Base-by-base conservation (phyloP, 352 stramenopile genomes). In the Globisporangium canariense region DNA sequence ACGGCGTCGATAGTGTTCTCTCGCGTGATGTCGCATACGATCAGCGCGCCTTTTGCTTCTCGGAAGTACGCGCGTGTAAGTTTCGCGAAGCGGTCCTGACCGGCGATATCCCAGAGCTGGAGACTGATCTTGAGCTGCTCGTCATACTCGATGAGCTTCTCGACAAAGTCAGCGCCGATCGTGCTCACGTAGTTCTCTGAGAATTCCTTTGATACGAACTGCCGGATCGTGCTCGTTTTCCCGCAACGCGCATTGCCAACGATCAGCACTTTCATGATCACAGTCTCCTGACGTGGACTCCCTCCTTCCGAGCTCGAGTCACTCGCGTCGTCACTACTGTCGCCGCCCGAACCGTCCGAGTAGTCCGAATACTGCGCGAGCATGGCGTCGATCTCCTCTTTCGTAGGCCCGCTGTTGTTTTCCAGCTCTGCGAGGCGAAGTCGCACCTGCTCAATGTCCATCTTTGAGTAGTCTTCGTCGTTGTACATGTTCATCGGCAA, bases 91-190 rank as follows among this genome's bases (percentile, higher is more conserved):
- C 87, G 79, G 62, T 96, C 88, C 68, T 96, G 88, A 8, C 87
- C 88, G 0, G 88, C 88, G 49, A 96, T 96, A 60, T 96, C 87
- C 88, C 88, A 96, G n/a, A 96, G 71, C 66, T 94, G 83, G 34
- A 94, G 74, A 41, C 80, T 87, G 47, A 93, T 77, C 22, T 68
- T 78, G 10, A 88, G 62, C 14, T 77, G 65, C 2, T 76, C 72
- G 36, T 90, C 77, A 43, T 90, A 81, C 16, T 78, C 60, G n/a
- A 96, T 76, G 34, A 78, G 65, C 69, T 93, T 94, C 71, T 94
- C 89, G 30, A 89, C 65, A 70, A 94, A 96, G 62, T 96, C 88
- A 20, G 86, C 88, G 52, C 88, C 88, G 47, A 96, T 91, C 13
- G 88, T 96, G 56, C 83, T 94, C 59, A 84, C 77, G 62, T 96